phyloP scores from a whole-genome alignment of 139 green algal genomes.

The Ulvella scutata region DNA sequence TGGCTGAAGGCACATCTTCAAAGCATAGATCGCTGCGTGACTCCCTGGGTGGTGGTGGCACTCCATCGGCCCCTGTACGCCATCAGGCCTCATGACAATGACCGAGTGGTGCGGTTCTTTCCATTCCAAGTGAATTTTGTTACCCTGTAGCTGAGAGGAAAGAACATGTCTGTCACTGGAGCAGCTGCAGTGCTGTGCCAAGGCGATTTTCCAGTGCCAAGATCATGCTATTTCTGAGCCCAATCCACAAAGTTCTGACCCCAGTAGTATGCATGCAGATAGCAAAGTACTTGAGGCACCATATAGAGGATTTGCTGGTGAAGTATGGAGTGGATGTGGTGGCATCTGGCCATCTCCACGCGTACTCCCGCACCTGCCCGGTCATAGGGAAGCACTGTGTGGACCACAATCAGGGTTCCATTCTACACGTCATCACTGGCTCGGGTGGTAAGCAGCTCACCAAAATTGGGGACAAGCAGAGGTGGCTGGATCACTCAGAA shows the following conservation, averaged over 20 bases:
- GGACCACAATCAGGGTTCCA: slow-evolving; percentile 15
- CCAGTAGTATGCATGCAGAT: too few relatives aligned
- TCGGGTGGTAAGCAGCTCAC: slow-evolving; percentile 40
- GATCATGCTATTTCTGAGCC: too few relatives aligned
- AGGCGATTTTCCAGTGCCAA: too few relatives aligned
- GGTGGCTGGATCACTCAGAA: background rate
- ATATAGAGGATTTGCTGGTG: slow-evolving; percentile 39
- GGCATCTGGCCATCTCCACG: slow-evolving; percentile 51
- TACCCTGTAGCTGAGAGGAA: background rate
- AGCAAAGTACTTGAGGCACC: slow-evolving; percentile 31
- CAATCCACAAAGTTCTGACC: too few relatives aligned
- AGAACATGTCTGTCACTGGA: too few relatives aligned
- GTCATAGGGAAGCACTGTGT: slow-evolving; percentile 22
- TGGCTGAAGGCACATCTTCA: slow-evolving; percentile 32
- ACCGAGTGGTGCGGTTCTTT: slow-evolving; percentile 29
- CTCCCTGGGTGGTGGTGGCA: slow-evolving; percentile 55
- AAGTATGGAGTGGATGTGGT: slow-evolving; percentile 43
- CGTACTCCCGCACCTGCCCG: slow-evolving; percentile 47
- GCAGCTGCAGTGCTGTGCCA: too few relatives aligned
- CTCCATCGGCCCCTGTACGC: slow-evolving; percentile 73
- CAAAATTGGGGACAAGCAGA: slow-evolving; percentile 21
- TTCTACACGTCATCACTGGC: slow-evolving; percentile 36
- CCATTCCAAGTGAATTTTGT: background rate
- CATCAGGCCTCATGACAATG: slow-evolving; percentile 59
- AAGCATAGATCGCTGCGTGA: slow-evolving; percentile 11